Evolutionary conservation across 2,329 filamentous ascomycete species (phyloP).

Genomic region (Phyllosticta capitalensis): DNA sequence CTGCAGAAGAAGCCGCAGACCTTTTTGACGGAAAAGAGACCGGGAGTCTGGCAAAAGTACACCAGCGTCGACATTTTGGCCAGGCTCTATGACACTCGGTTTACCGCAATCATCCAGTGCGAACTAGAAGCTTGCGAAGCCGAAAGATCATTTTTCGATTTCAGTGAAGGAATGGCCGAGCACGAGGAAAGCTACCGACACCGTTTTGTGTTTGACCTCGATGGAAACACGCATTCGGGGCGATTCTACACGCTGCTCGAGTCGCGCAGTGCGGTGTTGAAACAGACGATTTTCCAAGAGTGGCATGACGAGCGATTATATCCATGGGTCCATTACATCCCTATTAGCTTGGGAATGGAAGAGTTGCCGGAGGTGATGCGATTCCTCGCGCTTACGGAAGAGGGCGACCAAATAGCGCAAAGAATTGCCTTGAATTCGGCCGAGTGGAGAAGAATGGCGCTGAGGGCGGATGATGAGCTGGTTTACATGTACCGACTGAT

Average conservation of each 20-base stretch:
- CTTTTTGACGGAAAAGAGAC: constrained; percentile 13
- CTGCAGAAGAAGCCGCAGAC: constrained; percentile 12
- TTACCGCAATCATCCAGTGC: constrained; percentile 42
- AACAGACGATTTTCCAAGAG: constrained; percentile 28
- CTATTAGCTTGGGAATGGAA: constrained; percentile 17
- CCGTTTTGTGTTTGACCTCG: constrained; percentile 15
- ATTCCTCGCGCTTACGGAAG: constrained; percentile 12
- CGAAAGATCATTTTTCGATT: constrained; percentile 15
- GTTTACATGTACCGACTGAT: constrained; percentile 17
- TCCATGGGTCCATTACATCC: constrained; percentile 28
- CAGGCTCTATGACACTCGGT: constrained; percentile 35
- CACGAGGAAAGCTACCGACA: constrained; percentile 7
- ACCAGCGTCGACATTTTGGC: constrained; percentile 24
- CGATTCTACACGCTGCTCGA: constrained; percentile 16
- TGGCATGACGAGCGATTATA: constrained; percentile 29
- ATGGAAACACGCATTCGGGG: constrained; percentile 18
- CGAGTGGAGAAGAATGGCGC: constrained; percentile 16
- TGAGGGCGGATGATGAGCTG: constrained; percentile 16
- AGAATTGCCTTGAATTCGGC: constrained; percentile 16
- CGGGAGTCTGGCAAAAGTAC: constrained; percentile 11
- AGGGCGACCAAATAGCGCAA: constrained; percentile 13
- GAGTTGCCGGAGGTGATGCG: constrained; percentile 16
- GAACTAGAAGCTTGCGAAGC: constrained; percentile 23
- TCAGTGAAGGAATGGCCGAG: not conserved
- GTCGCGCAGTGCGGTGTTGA: constrained; percentile 15